Evolutionary conservation across 352 stramenopile species (phyloP).

Genomic region (Globisporangium viniferum): DNA sequence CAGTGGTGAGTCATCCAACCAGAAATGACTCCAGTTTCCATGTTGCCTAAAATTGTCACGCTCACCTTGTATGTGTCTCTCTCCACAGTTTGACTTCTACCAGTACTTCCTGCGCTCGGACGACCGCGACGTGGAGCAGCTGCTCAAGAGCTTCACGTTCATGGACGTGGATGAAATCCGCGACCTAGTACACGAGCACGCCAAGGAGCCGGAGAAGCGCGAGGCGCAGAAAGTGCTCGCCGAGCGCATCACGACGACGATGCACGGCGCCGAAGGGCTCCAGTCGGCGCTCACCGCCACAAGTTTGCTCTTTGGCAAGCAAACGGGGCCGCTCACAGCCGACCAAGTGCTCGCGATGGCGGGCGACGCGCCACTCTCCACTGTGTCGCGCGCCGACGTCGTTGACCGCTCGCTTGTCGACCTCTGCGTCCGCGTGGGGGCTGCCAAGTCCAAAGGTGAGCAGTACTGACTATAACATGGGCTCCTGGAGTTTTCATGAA

Average conservation of each 20-base stretch:
- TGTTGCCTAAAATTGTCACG: neutral
- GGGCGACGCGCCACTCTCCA: conserved; percentile 52
- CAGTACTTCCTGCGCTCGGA: conserved; percentile 89
- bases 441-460: conserved; percentile 89
- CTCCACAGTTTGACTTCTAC: conserved; percentile 87
- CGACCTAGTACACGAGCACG: conserved; percentile 79
- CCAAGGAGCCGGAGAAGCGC: conserved; percentile 77
- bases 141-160: conserved; percentile 99
- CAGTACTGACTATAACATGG: neutral
- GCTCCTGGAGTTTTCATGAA: neutral
- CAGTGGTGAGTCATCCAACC: conserved; percentile 79
- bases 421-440: conserved; percentile 86
- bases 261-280: conserved; percentile 91
- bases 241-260: conserved; percentile 87
- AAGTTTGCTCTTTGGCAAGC: conserved; percentile 67
- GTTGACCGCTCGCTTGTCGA: conserved; percentile 86
- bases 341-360: conserved; percentile 70
- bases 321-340: conserved; percentile 50
- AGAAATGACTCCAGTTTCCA: neutral
- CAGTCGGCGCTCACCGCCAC: conserved; percentile 57
- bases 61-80: neutral
- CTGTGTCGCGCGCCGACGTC: conserved; percentile 43
- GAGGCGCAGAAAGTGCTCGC: conserved; percentile 66
- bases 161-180: conserved; percentile 92
- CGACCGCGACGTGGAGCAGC: conserved; percentile 92